phyloP scores from a whole-genome alignment of 2,329 filamentous ascomycete species.

The Thielaviopsis ethacetica region DNA sequence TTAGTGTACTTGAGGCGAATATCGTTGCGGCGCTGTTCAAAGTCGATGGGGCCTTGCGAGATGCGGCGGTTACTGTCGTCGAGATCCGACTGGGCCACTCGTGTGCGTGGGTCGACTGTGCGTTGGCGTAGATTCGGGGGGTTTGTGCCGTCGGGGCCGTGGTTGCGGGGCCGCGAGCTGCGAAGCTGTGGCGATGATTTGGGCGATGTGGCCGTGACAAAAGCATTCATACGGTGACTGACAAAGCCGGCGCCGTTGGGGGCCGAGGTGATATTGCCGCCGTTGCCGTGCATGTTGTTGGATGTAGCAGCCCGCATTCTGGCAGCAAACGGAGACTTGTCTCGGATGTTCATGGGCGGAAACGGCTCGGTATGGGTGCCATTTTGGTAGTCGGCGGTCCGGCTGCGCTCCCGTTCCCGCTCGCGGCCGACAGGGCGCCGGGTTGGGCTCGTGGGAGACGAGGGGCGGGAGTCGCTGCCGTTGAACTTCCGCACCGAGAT shows the following conservation, averaged over 20 bases:
- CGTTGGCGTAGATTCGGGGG: constrained; percentile 55
- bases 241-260: neutral
- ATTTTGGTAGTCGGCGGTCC: neutral
- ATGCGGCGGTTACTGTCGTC: constrained; percentile 29
- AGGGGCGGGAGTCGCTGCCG: neutral
- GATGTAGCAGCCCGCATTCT: constrained; percentile 25
- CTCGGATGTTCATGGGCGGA: neutral
- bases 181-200: constrained; percentile 65
- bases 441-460: constrained; percentile 1
- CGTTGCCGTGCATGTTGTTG: constrained; percentile 20
- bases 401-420: neutral
- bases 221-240: constrained; percentile 39
- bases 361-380: neutral
- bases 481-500: constrained; percentile 28
- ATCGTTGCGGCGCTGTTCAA: constrained; percentile 62
- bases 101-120: constrained; percentile 37
- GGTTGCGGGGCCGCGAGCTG: constrained; percentile 66
- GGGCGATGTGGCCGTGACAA: constrained; percentile 52
- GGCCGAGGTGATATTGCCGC: constrained; percentile 16
- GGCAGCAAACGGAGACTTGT: constrained; percentile 17
- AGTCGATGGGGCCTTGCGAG: constrained; percentile 62
- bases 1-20: constrained; percentile 77
- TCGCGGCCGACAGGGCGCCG: neutral
- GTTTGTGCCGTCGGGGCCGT: constrained; percentile 51
- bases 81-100: neutral